Percentiles rank a stretch among this genome's conserved stretches.
phyloP scores from a whole-genome alignment of 208 protist species.

The Endotrypanum monterogeii region DNA sequence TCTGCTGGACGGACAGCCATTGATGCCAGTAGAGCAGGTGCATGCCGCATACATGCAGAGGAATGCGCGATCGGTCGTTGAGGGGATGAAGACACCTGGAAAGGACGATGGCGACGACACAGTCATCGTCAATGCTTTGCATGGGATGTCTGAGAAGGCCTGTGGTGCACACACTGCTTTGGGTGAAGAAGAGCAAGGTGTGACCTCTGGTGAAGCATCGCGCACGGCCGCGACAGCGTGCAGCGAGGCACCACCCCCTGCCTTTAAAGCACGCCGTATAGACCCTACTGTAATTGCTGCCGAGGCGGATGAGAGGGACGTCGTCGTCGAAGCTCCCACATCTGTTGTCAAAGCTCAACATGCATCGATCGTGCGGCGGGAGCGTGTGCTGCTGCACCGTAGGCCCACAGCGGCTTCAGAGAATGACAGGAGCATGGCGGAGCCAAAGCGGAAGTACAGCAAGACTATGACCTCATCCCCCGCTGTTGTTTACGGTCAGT shows the following conservation, averaged over 20 bases:
- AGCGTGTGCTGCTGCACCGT: slow-evolving; percentile 38
- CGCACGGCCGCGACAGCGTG: too few relatives aligned
- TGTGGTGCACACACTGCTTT: not conserved
- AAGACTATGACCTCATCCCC: not conserved
- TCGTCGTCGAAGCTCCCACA: slow-evolving; percentile 51
- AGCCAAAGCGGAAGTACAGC: slow-evolving; percentile 13
- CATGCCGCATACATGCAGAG: slow-evolving; percentile 12
- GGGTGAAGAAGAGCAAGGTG: not conserved
- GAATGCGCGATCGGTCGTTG: not conserved
- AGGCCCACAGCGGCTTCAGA: not conserved
- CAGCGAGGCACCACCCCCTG: not conserved
- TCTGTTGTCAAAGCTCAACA: slow-evolving; percentile 28
- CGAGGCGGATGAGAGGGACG: slow-evolving; percentile 55
- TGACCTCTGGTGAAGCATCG: not conserved
- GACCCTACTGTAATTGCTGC: slow-evolving; percentile 22
- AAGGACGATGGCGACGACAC: not conserved
- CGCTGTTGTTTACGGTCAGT: slow-evolving; percentile 30
- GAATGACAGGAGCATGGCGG: not conserved
- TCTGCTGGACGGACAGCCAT: slow-evolving; percentile 45
- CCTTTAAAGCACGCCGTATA: slow-evolving; percentile 12
- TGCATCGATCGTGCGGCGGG: slow-evolving; percentile 66
- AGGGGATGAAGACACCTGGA: not conserved
- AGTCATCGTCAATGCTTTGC: not conserved
- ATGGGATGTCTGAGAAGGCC: not conserved
- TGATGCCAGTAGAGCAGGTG: slow-evolving; percentile 30